These are phyloP conservation scores for Phalaenopsis hybrid DNA, from an alignment of 116 monocot genomes.

Conservation along the genomic window DNA sequence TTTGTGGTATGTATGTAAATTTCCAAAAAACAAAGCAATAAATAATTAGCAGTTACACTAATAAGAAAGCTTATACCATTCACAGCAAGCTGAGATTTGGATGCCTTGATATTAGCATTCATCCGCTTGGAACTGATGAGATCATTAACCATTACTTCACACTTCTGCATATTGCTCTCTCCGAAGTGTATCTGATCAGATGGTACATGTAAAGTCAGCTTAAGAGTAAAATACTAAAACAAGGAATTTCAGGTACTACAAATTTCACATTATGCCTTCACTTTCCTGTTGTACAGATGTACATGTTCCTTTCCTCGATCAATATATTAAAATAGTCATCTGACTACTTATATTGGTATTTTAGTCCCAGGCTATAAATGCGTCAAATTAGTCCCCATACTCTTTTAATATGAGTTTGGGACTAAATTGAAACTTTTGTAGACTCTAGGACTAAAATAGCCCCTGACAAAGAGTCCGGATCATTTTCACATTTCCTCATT, in stretches of 20 bases:
- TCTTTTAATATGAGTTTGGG: too few species aligned
- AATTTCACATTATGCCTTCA: background rate
- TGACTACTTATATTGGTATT: too few species aligned
- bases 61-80: constrained; percentile 27
- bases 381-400: too few species aligned
- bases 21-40: background rate
- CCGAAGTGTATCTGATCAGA: constrained; percentile 91
- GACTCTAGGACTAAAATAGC: too few species aligned
- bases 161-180: constrained; percentile 93
- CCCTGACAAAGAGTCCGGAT: too few species aligned
- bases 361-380: too few species aligned
- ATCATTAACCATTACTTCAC: constrained; percentile 99
- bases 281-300: background rate
- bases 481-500: background rate
- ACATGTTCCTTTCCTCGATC: background rate
- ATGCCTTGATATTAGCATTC: constrained; percentile 88
- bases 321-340: background rate
- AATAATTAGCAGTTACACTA: constrained; percentile 1
- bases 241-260: background rate
- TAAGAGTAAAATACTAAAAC: background rate
- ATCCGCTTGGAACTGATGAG: constrained; percentile 93
- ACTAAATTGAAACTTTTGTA: too few species aligned
- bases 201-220: background rate
- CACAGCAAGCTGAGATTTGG: constrained; percentile 30
- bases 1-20: too few species aligned